Evolutionary conservation across 176 grass and related monocot species (phyloP), one percentile per base, ranked within the genome.

Genomic region (Carex scoparia): DNA sequence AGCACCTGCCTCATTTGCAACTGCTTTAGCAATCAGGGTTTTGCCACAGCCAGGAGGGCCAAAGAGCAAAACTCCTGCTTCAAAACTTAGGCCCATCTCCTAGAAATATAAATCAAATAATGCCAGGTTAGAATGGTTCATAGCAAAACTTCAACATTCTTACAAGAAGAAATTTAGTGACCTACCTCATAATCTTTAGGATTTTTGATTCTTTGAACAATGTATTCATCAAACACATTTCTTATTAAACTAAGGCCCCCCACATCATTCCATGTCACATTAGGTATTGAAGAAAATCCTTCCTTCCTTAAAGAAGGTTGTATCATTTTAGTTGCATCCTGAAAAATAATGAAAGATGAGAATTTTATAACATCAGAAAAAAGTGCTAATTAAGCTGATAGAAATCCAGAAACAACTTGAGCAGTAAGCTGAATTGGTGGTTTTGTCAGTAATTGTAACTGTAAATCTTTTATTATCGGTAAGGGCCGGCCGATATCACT

Each of bases 251-350:
- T 91, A 63, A 98, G 89, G 31, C 93, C 96, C 32, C 96, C 96
- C 85, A 98, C 93, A 86, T 98, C 96, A 30, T 87, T 83, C 96
- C 96, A 98, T 83, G 89, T 95, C 57, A 98, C 88, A 65, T 95
- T 94, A 83, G 96, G 96, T 73, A 98, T 91, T 71, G 96, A 92
- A 44, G 96, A 98, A 90, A 98, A 98, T 79, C 96, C 96, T 94
- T 98, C 96, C 86, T 93, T 93, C 90, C 93, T 98, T 86, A 94
- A 86, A 56, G 93, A 98, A 55, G 95, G 96, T 84, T 95, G 93
- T 86, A 95, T 86, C 85, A 95, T 81, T 91, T 93, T 98, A 67
- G 85, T 75, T 78, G 93, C 96, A 87, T 92, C 91, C 93, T 98
- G 61, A 32, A 91, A 51, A 56, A 10, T 54, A 86, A 61, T 33